phyloP scores from a whole-genome alignment of 2,329 filamentous ascomycete genomes.

The Fusarium illudens region DNA sequence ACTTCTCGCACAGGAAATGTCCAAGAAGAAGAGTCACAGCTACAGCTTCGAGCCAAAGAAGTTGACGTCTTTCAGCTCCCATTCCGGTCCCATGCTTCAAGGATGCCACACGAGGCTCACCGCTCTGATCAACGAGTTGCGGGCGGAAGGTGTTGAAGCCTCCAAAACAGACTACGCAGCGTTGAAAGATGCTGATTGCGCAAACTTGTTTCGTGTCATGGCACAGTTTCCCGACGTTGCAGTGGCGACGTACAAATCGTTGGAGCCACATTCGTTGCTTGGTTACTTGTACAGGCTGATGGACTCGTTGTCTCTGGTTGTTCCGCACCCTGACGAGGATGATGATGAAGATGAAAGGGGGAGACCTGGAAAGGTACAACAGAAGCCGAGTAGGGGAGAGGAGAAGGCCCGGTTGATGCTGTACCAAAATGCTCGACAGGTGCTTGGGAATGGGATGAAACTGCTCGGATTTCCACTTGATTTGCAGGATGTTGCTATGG shows the following conservation, averaged over 20 bases:
- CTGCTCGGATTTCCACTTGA: slow-evolving; percentile 21
- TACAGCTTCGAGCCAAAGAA: slow-evolving; percentile 33
- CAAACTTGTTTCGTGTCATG: slow-evolving; percentile 61
- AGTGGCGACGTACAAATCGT: slow-evolving; percentile 67
- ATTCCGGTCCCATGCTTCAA: slow-evolving; percentile 5
- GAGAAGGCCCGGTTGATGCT: slow-evolving; percentile 6
- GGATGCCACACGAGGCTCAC: background rate
- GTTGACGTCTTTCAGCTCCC: background rate
- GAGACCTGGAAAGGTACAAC: background rate
- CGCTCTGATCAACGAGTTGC: background rate
- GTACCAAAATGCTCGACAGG: slow-evolving; percentile 14
- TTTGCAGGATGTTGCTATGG: background rate
- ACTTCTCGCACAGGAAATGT: slow-evolving; percentile 30
- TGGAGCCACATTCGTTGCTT: slow-evolving; percentile 70
- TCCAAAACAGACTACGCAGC: background rate
- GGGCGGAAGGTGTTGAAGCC: background rate
- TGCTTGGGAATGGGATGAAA: slow-evolving; percentile 20
- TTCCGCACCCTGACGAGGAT: background rate
- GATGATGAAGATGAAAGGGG: background rate
- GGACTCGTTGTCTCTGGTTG: slow-evolving; percentile 1
- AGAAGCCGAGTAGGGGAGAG: background rate
- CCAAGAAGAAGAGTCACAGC: slow-evolving; percentile 30
- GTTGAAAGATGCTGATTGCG: slow-evolving; percentile 1
- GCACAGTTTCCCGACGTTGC: slow-evolving; percentile 72
- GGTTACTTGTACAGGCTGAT: slow-evolving; percentile 59